Evolutionary conservation across 2,329 filamentous ascomycete genomes (phyloP).

Genomic region (Clonostachys byssicola): DNA sequence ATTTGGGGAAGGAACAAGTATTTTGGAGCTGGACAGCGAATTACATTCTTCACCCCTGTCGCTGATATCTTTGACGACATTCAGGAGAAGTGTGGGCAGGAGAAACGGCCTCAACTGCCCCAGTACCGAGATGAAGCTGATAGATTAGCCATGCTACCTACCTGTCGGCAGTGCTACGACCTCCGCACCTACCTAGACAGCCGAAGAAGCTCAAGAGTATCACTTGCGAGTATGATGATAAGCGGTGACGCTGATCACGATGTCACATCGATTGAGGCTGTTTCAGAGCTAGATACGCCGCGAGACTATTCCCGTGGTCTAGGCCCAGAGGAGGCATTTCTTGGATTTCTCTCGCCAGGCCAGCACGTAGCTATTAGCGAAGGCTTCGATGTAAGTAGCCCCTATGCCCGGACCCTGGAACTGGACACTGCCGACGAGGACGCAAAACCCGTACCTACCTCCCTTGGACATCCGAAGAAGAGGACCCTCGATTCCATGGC

Average conservation of each 20-base stretch:
- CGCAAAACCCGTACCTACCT: no score
- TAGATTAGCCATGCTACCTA: constrained; percentile 30
- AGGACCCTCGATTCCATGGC: no score
- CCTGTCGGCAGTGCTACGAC: constrained; percentile 35
- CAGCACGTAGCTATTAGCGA: constrained; percentile 74
- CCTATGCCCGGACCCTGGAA: constrained; percentile 91
- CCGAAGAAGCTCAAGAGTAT: constrained; percentile 33
- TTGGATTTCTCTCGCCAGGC: constrained; percentile 43
- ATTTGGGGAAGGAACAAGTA: constrained; percentile 39
- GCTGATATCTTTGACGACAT: constrained; percentile 39
- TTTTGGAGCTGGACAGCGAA: constrained; percentile 31
- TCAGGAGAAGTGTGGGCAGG: constrained; percentile 35
- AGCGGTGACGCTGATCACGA: constrained; percentile 28
- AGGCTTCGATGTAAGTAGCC: constrained; percentile 49
- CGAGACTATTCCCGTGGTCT: constrained; percentile 15
- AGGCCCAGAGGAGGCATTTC: no score
- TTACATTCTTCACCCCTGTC: constrained; percentile 38
- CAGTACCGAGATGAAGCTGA: constrained; percentile 33
- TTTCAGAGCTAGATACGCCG: constrained; percentile 37
- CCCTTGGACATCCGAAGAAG: no score
- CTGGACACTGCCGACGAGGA: constrained; percentile 73
- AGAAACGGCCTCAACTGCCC: constrained; percentile 30
- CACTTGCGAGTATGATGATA: constrained; percentile 33
- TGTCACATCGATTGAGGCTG: constrained; percentile 26
- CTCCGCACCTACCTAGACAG: constrained; percentile 31